Evolutionary conservation across 2,329 filamentous ascomycete species (phyloP), one percentile per base, ranked within the genome.

Genomic region (Colletotrichum paranaense): DNA sequence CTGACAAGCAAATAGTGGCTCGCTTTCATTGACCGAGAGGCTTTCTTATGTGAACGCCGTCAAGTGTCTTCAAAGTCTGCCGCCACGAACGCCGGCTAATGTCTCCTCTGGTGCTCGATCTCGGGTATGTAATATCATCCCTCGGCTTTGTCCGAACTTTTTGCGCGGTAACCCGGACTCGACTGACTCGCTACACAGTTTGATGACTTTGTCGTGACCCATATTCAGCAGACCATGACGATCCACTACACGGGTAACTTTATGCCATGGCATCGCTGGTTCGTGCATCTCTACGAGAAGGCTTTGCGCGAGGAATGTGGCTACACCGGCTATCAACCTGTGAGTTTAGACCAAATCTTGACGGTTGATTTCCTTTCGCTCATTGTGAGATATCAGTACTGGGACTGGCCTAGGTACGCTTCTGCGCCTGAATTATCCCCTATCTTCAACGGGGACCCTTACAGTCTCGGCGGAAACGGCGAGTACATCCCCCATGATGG

Each of bases 1-100:
- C 59, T 60, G 14, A 53, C 26, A n/a, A 4, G 4, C n/a, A 7
- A 26, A 2, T 56, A 80, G 79, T 52, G 78, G 78, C 14, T 74
- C 80, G 4, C 80, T 85, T 55, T 79, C 81, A 5, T 64, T 73
- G 24, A 22, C 66, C 0, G 79, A 85, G 74, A 81, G 81, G 67
- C 79, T 80, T 49, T 78, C 78, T 6, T 88, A 88, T 75, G 86
- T 85, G 66, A 78, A 82, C 16, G 85, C 87, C 7, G 82, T 88
- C 62, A 79, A 84, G 52, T 88, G 87, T 69, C 76, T 88, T 26
- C 81, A 83, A 75, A 75, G 75, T 3, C 78, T 81, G 74, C 84
- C 85, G 1, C 74, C 85, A 5, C 77, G 77, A 35, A 82, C 81
- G 0, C 80, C 82, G 1, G 71, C 79, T 0, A 75, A 77, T 1